A percentile compares a stretch with the other conserved stretches of the same genome.
Evolutionary conservation across 345 rosid genomes (phyloP).

Genomic region (Salix dunnii): DNA sequence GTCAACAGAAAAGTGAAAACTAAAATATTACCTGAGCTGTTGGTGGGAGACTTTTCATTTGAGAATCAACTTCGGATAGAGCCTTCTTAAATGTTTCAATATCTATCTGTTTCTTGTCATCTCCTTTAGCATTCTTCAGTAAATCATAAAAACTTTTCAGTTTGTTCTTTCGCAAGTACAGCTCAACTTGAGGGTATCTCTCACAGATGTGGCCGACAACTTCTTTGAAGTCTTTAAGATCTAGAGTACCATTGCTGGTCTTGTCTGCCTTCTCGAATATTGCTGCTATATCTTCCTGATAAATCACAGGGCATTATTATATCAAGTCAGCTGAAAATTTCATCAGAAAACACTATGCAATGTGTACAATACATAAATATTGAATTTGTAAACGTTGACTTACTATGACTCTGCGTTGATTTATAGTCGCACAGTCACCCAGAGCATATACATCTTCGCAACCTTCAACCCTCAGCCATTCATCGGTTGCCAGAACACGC

Average conservation of each 20-base stretch:
- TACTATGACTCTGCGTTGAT: conserved; percentile 73
- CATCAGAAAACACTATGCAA: not conserved
- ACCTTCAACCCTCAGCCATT: conserved; percentile 81
- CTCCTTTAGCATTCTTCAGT: conserved; percentile 43
- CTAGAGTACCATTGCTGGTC: conserved; percentile 41
- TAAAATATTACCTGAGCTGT: conserved; percentile 69
- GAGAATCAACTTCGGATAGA: conserved; percentile 67
- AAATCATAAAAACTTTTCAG: conserved; percentile 42
- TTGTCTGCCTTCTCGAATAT: conserved; percentile 74
- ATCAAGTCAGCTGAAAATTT: too few species aligned
- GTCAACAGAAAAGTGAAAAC: not conserved
- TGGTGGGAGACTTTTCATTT: conserved; percentile 78
- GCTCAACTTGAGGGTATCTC: conserved; percentile 75
- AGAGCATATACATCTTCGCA: conserved; percentile 60
- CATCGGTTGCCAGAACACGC: conserved; percentile 70
- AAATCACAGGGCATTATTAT: not conserved
- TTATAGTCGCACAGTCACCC: conserved; percentile 76
- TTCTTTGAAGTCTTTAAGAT: conserved; percentile 44
- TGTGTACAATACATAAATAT: not conserved
- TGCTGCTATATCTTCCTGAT: conserved; percentile 67
- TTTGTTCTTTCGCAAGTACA: conserved; percentile 58
- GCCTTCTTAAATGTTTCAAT: conserved; percentile 56
- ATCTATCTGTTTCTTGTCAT: conserved; percentile 31
- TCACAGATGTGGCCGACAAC: conserved; percentile 63
- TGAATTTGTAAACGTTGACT: not conserved